A percentile compares a stretch with the other conserved stretches of the same genome.
These are phyloP conservation scores for Aurifilum marmelostoma DNA, from an alignment of 2,329 filamentous ascomycete genomes.

Conservation along the genomic window DNA sequence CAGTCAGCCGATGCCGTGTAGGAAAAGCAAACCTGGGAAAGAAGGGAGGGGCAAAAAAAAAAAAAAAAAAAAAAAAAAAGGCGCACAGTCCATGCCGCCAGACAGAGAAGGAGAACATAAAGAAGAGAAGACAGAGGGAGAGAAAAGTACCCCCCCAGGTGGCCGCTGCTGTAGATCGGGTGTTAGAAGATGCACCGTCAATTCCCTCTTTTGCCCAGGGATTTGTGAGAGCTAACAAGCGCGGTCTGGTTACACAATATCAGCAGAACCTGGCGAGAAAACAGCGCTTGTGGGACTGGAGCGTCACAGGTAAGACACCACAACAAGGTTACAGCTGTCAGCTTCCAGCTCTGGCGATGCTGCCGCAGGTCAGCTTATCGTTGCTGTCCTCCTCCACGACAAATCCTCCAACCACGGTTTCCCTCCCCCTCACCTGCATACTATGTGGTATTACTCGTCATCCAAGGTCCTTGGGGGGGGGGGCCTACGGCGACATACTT, in stretches of 20 bases:
- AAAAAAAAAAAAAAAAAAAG: neutral
- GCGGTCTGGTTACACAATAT: constrained; percentile 19
- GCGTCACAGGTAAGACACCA: constrained; percentile 12
- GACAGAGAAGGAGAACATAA: no score
- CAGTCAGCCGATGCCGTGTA: neutral
- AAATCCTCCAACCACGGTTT: neutral
- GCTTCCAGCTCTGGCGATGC: neutral
- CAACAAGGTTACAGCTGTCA: constrained; percentile 6
- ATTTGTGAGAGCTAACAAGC: constrained; percentile 12
- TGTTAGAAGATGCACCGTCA: constrained; percentile 6
- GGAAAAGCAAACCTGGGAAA: no score
- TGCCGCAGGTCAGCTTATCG: constrained; percentile 13
- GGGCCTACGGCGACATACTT: neutral
- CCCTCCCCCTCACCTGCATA: neutral
- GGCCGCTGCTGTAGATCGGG: neutral
- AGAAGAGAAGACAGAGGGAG: neutral
- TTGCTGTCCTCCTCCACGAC: neutral
- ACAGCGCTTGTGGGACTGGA: constrained; percentile 10
- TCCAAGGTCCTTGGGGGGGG: no score
- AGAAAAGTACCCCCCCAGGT: neutral
- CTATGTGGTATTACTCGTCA: neutral
- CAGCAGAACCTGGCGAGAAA: neutral
- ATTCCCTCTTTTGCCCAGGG: no score
- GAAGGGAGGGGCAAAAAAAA: neutral
- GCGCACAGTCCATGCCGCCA: no score